Evolutionary conservation across 805 yeast genomes (phyloP).

Genomic region (Candida pini): DNA sequence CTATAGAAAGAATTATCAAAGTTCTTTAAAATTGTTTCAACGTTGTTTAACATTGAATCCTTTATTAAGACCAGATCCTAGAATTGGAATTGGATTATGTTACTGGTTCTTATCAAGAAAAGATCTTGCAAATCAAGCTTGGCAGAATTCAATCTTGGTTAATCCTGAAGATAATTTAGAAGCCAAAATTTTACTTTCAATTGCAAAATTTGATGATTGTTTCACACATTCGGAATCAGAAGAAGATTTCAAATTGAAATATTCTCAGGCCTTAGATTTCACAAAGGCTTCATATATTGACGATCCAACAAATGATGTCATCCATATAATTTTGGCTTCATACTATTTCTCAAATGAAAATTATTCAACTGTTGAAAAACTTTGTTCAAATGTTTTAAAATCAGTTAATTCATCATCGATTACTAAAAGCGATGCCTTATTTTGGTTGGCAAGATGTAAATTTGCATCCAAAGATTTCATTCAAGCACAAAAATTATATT

Average conservation of each 20-base stretch:
- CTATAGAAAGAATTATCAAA: conserved; percentile 63
- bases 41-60: conserved; percentile 75
- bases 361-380: conserved; percentile 48
- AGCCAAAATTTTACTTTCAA: conserved; percentile 59
- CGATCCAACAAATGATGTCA: conserved; percentile 48
- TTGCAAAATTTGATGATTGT: conserved; percentile 63
- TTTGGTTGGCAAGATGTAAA: conserved; percentile 82
- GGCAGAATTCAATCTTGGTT: conserved; percentile 74
- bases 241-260: conserved; percentile 55
- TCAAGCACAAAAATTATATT: conserved; percentile 68
- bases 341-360: conserved; percentile 69
- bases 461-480: conserved; percentile 56
- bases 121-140: conserved; percentile 69
- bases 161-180: conserved; percentile 49
- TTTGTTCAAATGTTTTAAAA: conserved; percentile 47
- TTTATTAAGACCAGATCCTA: conserved; percentile 77
- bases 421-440: conserved; percentile 55
- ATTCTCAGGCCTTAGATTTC: conserved; percentile 52
- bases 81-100: conserved; percentile 92
- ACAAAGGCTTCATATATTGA: conserved; percentile 35
- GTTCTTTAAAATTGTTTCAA: conserved; percentile 79
- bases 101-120: conserved; percentile 84
- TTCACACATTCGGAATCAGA: conserved; percentile 51
- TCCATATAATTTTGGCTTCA: conserved; percentile 62
- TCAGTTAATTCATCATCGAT: conserved; percentile 32